Base-by-base conservation (phyloP, 352 stramenopile genomes). In the Thalassiosira mediterranea region DNA sequence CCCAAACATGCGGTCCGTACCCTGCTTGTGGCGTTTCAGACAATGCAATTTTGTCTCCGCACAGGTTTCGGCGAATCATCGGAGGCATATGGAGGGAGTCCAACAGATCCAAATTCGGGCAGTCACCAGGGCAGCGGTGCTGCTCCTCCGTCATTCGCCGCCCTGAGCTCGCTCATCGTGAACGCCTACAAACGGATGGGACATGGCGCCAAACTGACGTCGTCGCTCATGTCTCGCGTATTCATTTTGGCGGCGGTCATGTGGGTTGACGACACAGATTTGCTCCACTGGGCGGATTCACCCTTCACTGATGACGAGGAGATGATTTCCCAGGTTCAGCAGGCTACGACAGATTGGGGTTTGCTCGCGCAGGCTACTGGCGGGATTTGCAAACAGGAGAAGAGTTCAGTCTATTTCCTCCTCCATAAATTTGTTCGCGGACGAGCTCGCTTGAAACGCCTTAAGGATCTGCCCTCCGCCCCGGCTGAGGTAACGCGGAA, bases 391-490 rank as follows among this genome's bases (percentile, higher is more conserved):
- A 73, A 74, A 31, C 42, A 8, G 3, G 7, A 23, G 0, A 79
- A 79, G 54, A 70, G 47, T 28, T 69, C 4, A 34, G 25, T 31
- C 2, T 74, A 70, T n/a, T 26, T 79, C 3, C 7, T 74, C 0
- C 0, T 8, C 3, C 73, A 61, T 13, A 64, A 64, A 15, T 73
- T 69, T 28, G 1, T 25, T 2, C 46, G 53, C 29, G 69, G 71
- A 28, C 1, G 10, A 0, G 49, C 71, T 0, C 1, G 3, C 1
- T 42, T 74, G 0, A 64, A 59, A 15, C 7, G 13, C 0, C 19
- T 40, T 4, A 17, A 17, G n/a, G 19, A 67, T 17, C 29, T 71
- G 0, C 61, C 54, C 0, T 0, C 34, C 4, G 17, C 37, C 44
- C 15, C 4, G 13, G 44, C 13, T 17, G 13, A 52, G 8, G 13